Evolutionary conservation across 2,329 filamentous ascomycete genomes (phyloP), one percentile per base, ranked within the genome.

Genomic region (Alternaria sp.): DNA sequence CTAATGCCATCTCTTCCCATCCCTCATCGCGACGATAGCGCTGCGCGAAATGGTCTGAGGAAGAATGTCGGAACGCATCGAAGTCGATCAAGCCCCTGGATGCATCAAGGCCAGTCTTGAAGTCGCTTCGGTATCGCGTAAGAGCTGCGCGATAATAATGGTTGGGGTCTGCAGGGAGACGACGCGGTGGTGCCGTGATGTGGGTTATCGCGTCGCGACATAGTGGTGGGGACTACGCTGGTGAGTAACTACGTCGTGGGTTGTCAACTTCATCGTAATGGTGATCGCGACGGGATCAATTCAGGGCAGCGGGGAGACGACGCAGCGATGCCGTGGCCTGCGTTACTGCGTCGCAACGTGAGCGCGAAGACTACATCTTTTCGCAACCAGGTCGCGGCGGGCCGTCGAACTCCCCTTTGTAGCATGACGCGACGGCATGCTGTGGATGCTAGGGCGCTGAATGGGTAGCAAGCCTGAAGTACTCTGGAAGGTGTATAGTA

Each of bases 251-350:
- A 32, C 6, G 13, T 15, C 3, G 13, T 11, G 32, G 32, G 7
- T 10, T 3, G 15, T 40, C 15, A 6, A 9, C 32, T 40, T 17
- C 36, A 6, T 17, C 9, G 0, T 17, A 0, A 3, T n/a, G 3
- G 9, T 3, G 1, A 1, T 40, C 0, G 36, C 36, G 36, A 40
- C 15, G 8, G 2, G 32, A 5, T 10, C 32, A n/a, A 0, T 40
- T 40, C 15, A 17, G 0, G 15, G 0, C 32, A 10, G 32, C 15
- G 32, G 1, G 8, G 32, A 10, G 15, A 5, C 4, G 32, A 40
- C 32, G 15, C 15, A 1, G 15, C 2, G 15, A 5, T 40, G 15
- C 15, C 8, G 8, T 17, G 8, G 1, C 32, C 0, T 36, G 3
- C 1, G n/a, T 40, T 17, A 1, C n/a, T 3, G 36, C 9, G 36